Base-by-base conservation (phyloP, 2,329 filamentous ascomycete genomes). In the Daldinia sp. region DNA sequence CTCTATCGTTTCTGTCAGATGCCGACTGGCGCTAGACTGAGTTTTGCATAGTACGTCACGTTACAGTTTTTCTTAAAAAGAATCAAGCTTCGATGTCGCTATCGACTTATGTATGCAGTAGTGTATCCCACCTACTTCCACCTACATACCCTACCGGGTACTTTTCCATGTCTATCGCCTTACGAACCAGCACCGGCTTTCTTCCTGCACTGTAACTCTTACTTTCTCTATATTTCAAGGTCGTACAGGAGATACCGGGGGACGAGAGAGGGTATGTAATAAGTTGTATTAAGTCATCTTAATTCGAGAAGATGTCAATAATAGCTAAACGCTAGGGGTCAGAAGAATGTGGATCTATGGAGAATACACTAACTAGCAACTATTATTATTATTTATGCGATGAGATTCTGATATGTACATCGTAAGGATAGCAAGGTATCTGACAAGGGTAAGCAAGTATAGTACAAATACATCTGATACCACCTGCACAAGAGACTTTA, bases 31-130 rank as follows among this genome's bases (percentile, higher is more conserved):
- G 51, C 67, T 61, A 58, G 60, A 60, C 62, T 46, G 35, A 60
- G 39, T 41, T 53, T 30, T 48, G 56, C 53, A 60, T 56, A 42
- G 54, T 51, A 63, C 23, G 59, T 55, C 68, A 70, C 51, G 68
- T 70, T 70, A 57, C 65, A 68, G 60, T 41, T 44, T 41, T 44
- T 55, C 46, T 63, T 53, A 26, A 53, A 37, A 35, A 35, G 6
- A 35, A 35, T 10, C 50, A 30, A 57, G 37, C 44, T 69, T 69
- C 41, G 59, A 64, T 63, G 56, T 61, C 13, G 26, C 23, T 5
- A 13, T 53, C 50, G 4, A 20, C n/a, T 30, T 35, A 23, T 13
- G 20, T 57, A 54, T 48, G 35, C 51, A 42, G 12, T 39, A 39
- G 13, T 39, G 35, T 39, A 39, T 39, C 35, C 12, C 56, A 54